Percentiles rank a stretch among this genome's conserved stretches.
phyloP scores from a whole-genome alignment of 1,284 basidiomycete species.

The Trichosporon inkin region DNA sequence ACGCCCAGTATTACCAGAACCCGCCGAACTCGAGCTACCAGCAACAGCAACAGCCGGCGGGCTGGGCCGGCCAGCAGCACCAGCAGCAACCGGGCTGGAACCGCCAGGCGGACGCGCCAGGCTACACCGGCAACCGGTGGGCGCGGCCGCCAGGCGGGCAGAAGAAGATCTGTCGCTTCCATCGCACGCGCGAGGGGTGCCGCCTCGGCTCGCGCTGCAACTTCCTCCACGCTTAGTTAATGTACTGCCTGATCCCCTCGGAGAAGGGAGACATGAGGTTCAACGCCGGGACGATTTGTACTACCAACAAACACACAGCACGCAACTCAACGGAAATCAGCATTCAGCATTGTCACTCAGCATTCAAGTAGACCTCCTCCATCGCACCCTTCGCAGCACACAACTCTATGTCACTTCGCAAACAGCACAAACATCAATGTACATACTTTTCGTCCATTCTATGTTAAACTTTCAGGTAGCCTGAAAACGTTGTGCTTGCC shows the following conservation, averaged over 20 bases:
- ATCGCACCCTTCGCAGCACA: no score
- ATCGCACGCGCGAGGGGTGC: background rate
- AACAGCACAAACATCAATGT: no score
- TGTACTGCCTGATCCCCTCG: no score
- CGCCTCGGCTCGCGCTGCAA: background rate
- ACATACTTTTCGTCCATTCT: no score
- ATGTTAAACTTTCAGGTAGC: no score
- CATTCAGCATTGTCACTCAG: no score
- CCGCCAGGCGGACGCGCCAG: background rate
- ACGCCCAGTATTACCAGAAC: constrained; percentile 3
- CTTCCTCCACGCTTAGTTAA: background rate
- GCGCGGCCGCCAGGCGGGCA: background rate
- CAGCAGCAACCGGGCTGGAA: constrained; percentile 2
- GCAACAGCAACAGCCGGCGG: background rate
- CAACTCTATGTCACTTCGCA: no score
- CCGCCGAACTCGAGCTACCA: background rate
- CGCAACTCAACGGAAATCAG: no score
- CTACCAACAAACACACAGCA: background rate
- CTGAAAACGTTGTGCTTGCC: no score
- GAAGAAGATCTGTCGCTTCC: background rate
- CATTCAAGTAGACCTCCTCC: no score
- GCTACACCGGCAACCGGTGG: constrained; percentile 2
- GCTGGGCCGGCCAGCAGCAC: background rate
- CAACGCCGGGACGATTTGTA: background rate
- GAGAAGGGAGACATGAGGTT: background rate